Conservation (phyloP, 2,329 filamentous ascomycete genomes). For the Phaeosphaeria sp. region DNA sequence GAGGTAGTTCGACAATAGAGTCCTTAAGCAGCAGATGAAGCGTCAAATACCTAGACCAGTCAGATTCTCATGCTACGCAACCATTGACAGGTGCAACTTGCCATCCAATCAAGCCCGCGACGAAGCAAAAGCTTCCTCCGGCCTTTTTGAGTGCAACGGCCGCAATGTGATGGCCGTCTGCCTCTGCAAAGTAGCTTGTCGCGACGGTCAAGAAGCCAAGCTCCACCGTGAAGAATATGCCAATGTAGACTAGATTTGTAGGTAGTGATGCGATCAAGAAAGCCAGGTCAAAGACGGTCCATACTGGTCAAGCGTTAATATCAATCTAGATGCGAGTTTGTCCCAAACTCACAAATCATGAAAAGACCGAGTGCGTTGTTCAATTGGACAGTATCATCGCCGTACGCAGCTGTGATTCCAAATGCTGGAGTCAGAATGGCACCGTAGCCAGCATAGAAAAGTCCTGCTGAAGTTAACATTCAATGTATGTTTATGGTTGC, state of each 20-base stretch:
- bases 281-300: slow-evolving; percentile 56
- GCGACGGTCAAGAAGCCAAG: slow-evolving; percentile 54
- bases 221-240: slow-evolving; percentile 57
- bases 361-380: slow-evolving; percentile 61
- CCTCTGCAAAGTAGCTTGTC: slow-evolving; percentile 54
- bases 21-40: slow-evolving; percentile 32
- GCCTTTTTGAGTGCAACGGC: slow-evolving; percentile 51
- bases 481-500: neutral
- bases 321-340: neutral
- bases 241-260: slow-evolving; percentile 56
- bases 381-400: slow-evolving; percentile 50
- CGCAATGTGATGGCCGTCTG: slow-evolving; percentile 49
- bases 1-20: slow-evolving; percentile 31
- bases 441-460: slow-evolving; percentile 60
- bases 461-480: slow-evolving; percentile 33
- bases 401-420: slow-evolving; percentile 55
- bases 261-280: slow-evolving; percentile 56
- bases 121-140: slow-evolving; percentile 56
- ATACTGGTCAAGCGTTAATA: slow-evolving; percentile 41
- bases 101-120: slow-evolving; percentile 54
- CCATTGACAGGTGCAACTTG: slow-evolving; percentile 2
- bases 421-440: slow-evolving; percentile 57
- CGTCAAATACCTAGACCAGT: slow-evolving; percentile 23
- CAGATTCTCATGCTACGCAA: too few species aligned
- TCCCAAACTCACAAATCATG: slow-evolving; percentile 49